Conservation (phyloP, 2,329 filamentous ascomycete genomes). For the Aspergillus brasiliensis region DNA sequence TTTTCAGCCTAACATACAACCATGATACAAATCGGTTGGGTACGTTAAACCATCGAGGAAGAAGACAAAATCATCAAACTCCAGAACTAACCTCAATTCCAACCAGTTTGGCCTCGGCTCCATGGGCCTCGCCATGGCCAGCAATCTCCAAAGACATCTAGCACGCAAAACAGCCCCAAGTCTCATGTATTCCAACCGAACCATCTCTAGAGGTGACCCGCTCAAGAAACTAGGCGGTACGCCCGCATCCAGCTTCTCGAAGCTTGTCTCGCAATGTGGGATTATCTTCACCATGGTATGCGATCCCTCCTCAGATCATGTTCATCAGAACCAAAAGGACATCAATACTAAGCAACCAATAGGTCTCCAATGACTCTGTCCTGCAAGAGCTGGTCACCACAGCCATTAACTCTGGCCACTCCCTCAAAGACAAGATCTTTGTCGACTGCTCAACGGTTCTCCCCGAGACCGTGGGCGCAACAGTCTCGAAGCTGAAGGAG, state of each 20-base stretch:
- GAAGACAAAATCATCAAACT: background rate
- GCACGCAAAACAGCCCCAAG: conserved; percentile 32
- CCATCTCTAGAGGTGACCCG: conserved; percentile 41
- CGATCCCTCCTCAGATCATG: background rate
- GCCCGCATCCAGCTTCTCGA: conserved; percentile 34
- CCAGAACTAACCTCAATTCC: background rate
- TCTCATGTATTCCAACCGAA: conserved; percentile 46
- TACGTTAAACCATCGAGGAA: conserved; percentile 14
- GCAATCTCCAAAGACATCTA: conserved; percentile 46
- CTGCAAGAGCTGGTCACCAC: conserved; percentile 35
- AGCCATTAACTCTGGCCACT: conserved; percentile 27
- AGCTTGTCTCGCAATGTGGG: conserved; percentile 39
- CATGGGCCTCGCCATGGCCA: conserved; percentile 50
- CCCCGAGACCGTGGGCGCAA: conserved; percentile 62
- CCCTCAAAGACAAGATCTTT: conserved; percentile 71
- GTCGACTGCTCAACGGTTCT: conserved; percentile 87
- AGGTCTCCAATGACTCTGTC: conserved; percentile 46
- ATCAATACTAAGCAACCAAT: conserved; percentile 17
- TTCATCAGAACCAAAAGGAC: background rate
- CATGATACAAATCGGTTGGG: conserved; percentile 42
- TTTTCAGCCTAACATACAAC: conserved; percentile 13
- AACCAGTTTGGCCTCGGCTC: conserved; percentile 46
- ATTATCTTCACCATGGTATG: conserved; percentile 45
- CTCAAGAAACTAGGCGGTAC: conserved; percentile 40
- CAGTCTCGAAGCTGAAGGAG: conserved; percentile 35